Evolutionary conservation across 2,329 filamentous ascomycete genomes (phyloP).

Genomic region (Aspergillus sclerotialis): DNA sequence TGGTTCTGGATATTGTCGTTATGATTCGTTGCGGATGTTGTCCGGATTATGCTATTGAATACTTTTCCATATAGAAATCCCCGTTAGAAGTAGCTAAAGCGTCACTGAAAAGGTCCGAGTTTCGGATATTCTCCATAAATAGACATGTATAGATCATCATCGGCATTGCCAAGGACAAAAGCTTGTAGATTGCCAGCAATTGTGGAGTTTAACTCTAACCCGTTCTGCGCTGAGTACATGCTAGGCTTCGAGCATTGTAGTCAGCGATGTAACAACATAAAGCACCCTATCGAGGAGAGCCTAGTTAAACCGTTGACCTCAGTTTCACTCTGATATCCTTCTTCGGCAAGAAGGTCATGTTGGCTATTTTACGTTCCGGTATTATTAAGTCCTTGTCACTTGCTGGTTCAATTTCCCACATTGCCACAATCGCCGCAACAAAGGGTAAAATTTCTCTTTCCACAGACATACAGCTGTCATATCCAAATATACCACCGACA

Average conservation of each 20-base stretch:
- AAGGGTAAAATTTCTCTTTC: slow-evolving; percentile 46
- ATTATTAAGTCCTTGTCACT: slow-evolving; percentile 43
- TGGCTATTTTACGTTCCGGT: slow-evolving; percentile 43
- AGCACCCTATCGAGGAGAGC: not conserved
- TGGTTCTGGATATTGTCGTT: not conserved
- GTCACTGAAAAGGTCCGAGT: too few species aligned
- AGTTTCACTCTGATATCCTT: slow-evolving; percentile 51
- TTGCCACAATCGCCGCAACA: slow-evolving; percentile 45
- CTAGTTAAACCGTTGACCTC: slow-evolving; percentile 29
- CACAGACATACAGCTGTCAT: slow-evolving; percentile 46
- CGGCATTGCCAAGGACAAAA: too few species aligned
- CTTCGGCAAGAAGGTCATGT: slow-evolving; percentile 45
- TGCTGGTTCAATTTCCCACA: slow-evolving; percentile 51
- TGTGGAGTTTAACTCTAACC: too few species aligned
- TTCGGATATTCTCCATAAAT: too few species aligned
- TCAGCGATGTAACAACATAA: not conserved
- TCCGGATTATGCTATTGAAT: too few species aligned
- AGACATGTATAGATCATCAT: too few species aligned
- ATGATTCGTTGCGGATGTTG: not conserved
- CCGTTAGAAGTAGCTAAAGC: too few species aligned
- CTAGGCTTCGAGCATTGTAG: not conserved
- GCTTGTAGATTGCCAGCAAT: too few species aligned
- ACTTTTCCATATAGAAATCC: too few species aligned
- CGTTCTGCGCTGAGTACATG: too few species aligned
- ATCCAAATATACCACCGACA: slow-evolving; percentile 43